Percentiles rank a stretch among this genome's conserved stretches.
Evolutionary conservation across 495 filamentous ascomycete genomes (phyloP).

Genomic region (Paragyromitra xinjiangensis): DNA sequence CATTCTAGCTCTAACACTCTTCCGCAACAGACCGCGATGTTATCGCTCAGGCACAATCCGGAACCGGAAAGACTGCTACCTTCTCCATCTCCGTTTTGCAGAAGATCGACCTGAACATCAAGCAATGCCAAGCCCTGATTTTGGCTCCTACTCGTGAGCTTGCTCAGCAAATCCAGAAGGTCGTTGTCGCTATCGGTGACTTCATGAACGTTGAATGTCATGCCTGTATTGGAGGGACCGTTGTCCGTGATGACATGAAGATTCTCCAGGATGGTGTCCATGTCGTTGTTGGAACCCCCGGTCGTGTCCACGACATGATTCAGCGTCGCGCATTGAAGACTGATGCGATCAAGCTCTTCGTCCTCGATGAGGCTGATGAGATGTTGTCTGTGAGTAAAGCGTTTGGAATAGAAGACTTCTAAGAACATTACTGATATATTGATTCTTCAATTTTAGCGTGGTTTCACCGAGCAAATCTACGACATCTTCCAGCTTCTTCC

Average conservation of each 20-base stretch:
- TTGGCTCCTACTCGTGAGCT: conserved; percentile 97
- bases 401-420: conserved; percentile 14
- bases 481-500: conserved; percentile 99
- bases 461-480: conserved; percentile 99
- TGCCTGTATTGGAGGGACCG: conserved; percentile 98
- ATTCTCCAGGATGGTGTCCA: conserved; percentile 95
- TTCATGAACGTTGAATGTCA: conserved; percentile 99
- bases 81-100: conserved; percentile 99
- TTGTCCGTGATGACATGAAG: conserved; percentile 96
- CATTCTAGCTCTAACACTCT: conserved; percentile 52
- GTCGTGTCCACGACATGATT: conserved; percentile 99
- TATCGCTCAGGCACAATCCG: conserved; percentile 98
- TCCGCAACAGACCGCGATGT: conserved; percentile 82
- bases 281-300: conserved; percentile 95
- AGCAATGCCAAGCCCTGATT: conserved; percentile 94
- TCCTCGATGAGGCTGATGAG: conserved; percentile 98
- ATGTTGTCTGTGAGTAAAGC: conserved; percentile 83
- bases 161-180: conserved; percentile 98
- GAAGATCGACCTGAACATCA: conserved; percentile 92
- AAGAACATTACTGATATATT: conserved; percentile 19
- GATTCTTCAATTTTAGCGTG: conserved; percentile 67
- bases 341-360: conserved; percentile 97
- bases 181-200: conserved; percentile 96
- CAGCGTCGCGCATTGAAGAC: conserved; percentile 93
- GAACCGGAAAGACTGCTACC: conserved; percentile 98